Base-by-base conservation (phyloP, 108 stramenopile species). In the Aureococcus anophagefferens region DNA sequence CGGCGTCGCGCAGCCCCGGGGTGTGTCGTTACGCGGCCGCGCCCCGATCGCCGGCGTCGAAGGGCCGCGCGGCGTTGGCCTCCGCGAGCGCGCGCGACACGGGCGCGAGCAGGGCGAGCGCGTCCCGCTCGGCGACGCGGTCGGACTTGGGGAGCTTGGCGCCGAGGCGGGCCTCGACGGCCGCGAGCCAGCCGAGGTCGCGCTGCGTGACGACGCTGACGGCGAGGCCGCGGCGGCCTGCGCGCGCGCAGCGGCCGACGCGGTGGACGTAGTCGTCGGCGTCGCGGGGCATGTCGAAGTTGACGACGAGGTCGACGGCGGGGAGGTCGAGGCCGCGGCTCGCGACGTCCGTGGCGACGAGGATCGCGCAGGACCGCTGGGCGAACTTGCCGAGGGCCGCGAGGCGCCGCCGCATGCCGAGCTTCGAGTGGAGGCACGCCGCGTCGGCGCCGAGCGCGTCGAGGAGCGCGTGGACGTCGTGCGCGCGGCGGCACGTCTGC, bases 281-380 rank as follows among this genome's bases (percentile, higher is more conserved):
- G 68, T 91, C 88, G 30, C 93, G 93, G 0, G 98, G 98, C 45
- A 97, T 79, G 83, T 99, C 98, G 75, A 86, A 96, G 69, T 97
- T 96, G 62, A 99, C 88, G 45, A 99, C 98, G 35, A 96, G 82
- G 85, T 96, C 96, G 37, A 99, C 96, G 37, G 78, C 74, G 0
- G 93, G 97, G 30, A 98, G 93, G 76, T 96, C 97, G 67, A 99
- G 83, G 14, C 98, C 98, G 31, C 98, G 84, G 63, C 83, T 78
- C 35, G 96, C 96, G n/a, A 99, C 96, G 81, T 99, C 98, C n/a
- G 98, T 99, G 75, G 92, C 92, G 44, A 99, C 91, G 63, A 99
- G 71, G 72, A 98, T 88, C 33, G 84, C 78, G 0, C 88, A 83
- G 30, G 80, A 81, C 35, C 66, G 62, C 14, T 51, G 35, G 46